A percentile compares a stretch with the other conserved stretches of the same genome.
Conservation (phyloP, 805 yeast species). For the Jamesozyma spencerorum region DNA sequence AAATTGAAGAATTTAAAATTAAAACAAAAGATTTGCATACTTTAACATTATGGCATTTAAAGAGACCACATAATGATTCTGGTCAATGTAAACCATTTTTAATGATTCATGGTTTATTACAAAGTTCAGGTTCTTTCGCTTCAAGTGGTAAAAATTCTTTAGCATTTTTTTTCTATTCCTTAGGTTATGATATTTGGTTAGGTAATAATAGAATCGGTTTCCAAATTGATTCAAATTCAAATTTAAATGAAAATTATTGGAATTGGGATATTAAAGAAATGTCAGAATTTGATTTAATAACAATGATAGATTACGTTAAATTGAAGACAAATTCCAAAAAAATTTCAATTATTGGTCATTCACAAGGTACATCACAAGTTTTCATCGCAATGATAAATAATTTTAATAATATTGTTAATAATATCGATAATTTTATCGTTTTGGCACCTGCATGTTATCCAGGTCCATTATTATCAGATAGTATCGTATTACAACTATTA, state of each 20-base stretch:
- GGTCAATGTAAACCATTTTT: constrained; percentile 51
- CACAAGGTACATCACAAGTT: constrained; percentile 88
- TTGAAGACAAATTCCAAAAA: constrained; percentile 32
- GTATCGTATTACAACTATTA: constrained; percentile 50
- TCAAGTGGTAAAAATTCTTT: constrained; percentile 72
- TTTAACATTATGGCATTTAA: constrained; percentile 47
- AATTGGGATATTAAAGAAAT: constrained; percentile 83
- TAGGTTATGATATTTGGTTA: constrained; percentile 81
- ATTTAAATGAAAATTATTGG: constrained; percentile 59
- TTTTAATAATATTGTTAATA: constrained; percentile 32
- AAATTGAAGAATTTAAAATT: constrained; percentile 48
- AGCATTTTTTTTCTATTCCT: constrained; percentile 44
- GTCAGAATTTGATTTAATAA: constrained; percentile 68
- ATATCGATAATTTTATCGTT: constrained; percentile 60
- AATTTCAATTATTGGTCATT: constrained; percentile 67
- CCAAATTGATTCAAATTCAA: constrained; percentile 42
- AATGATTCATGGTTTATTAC: constrained; percentile 77
- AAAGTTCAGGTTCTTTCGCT: constrained; percentile 77
- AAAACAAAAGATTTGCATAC: constrained; percentile 76
- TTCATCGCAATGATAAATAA: constrained; percentile 52
- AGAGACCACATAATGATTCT: constrained; percentile 6
- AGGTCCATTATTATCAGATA: constrained; percentile 59
- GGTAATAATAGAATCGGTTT: constrained; percentile 90
- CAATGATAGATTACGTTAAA: constrained; percentile 56
- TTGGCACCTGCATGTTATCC: constrained; percentile 89